Conservation (phyloP, 148 eudicot species). For the Drosera capensis region DNA sequence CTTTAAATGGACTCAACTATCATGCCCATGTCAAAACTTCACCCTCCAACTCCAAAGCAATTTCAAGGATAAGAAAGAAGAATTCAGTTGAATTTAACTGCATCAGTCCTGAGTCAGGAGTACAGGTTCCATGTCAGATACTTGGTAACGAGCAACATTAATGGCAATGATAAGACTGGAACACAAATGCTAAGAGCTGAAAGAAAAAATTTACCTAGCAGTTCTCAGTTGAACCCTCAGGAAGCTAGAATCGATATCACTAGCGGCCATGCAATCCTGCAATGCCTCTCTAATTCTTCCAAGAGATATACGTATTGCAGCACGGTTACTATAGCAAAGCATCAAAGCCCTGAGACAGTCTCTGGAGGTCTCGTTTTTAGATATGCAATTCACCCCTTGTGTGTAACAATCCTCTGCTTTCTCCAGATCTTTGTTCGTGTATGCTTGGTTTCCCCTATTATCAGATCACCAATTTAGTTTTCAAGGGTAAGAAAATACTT, state of each 20-base stretch:
- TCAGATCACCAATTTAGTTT: constrained; percentile 1
- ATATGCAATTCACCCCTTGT: constrained; percentile 67
- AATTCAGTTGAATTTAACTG: too few species aligned
- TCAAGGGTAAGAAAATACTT: not conserved
- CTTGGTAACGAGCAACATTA: not conserved
- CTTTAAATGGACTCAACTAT: too few species aligned
- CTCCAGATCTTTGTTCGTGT: constrained; percentile 52
- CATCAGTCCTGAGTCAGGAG: too few species aligned
- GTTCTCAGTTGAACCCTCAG: constrained; percentile 80
- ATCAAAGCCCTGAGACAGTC: constrained; percentile 67
- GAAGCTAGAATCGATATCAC: constrained; percentile 66
- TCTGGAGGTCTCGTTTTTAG: constrained; percentile 51
- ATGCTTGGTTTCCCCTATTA: constrained; percentile 93
- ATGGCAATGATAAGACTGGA: not conserved
- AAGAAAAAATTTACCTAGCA: constrained; percentile 59
- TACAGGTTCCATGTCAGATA: too few species aligned
- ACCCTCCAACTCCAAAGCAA: too few species aligned
- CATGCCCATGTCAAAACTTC: too few species aligned
- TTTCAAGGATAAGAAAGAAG: too few species aligned
- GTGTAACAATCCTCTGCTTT: constrained; percentile 85
- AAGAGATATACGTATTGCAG: constrained; percentile 76
- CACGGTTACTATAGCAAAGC: constrained; percentile 94
- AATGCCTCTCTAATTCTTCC: constrained; percentile 85
- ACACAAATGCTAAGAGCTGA: not conserved
- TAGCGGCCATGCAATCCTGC: constrained; percentile 62